Base-by-base conservation (phyloP, 1,284 basidiomycete species). In the Sporisorium reilianum region DNA sequence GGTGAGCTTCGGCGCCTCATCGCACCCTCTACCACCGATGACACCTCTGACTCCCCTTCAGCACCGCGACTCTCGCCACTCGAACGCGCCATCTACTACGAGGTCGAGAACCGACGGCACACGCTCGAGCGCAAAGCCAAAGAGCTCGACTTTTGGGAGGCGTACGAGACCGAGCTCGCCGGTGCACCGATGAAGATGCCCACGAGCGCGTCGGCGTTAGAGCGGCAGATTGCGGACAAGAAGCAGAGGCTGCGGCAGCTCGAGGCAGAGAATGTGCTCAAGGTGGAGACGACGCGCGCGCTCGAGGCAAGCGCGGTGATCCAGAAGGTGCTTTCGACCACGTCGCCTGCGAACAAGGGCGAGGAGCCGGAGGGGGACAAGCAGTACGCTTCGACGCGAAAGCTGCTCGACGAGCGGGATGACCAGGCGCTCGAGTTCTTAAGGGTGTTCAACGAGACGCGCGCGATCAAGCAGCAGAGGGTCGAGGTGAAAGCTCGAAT, bases 91-190 rank as follows among this genome's bases (percentile, higher is more conserved):
- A 60, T 72, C 25, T 63, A 68, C 60, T 63, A 76, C 45, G 69
- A 76, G 45, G 59, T 72, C 5, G 64, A 71, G 42, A 57, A 49
- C 18, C 44, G 74, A 10, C 38, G 74, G 18, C 20, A 45, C 14
- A 40, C 48, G 4, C 62, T 76, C 2, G 11, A 55, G 1, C 59
- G 66, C 32, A 68, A 64, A 30, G 22, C 57, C 16, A 61, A 57
- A 16, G 69, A 76, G 55, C 52, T 72, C 46, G 69, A 62, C 23
- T 76, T 76, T 41, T 76, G 74, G 74, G 62, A 72, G n/a, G 64
- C 59, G 5, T 64, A 76, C 55, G 57, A 76, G 25, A 60, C 46
- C 14, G 59, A 59, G 18, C 59, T 63, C 0, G 58, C 68, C 10
- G 59, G 58, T 12, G 26, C 50, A 22, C 51, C 64, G 28, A 66